Conservation (phyloP, 2,329 filamentous ascomycete genomes). For the Tolypocladium ovalisporum region DNA sequence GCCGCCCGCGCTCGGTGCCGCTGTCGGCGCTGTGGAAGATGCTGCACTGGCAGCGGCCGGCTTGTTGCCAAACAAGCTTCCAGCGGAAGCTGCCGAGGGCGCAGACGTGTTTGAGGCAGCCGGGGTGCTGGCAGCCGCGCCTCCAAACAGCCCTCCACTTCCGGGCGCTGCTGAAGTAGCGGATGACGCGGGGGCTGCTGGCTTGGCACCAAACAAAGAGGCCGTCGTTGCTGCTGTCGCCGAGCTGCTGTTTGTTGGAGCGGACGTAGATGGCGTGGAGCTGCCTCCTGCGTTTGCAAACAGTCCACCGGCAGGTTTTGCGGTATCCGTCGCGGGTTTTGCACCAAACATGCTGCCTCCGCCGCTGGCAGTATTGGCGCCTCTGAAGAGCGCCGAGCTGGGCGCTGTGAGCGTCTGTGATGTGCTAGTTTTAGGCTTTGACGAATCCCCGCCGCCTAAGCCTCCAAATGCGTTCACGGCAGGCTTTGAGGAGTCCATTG, state of each 20-base stretch:
- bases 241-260: constrained; percentile 13
- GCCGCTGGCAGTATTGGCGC: constrained; percentile 11
- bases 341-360: constrained; percentile 6
- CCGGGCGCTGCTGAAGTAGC: constrained; percentile 12
- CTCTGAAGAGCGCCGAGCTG: constrained; percentile 17
- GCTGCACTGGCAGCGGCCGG: constrained; percentile 17
- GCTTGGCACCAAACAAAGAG: constrained; percentile 30
- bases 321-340: constrained; percentile 12
- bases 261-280: constrained; percentile 10
- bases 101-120: constrained; percentile 9
- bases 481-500: constrained; percentile 23
- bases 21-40: constrained; percentile 14
- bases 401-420: constrained; percentile 9
- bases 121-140: constrained; percentile 14
- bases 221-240: constrained; percentile 9
- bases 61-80: constrained; percentile 22
- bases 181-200: constrained; percentile 15
- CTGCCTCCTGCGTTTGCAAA: constrained; percentile 12
- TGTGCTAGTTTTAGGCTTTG: not conserved
- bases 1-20: constrained; percentile 17
- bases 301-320: constrained; percentile 10
- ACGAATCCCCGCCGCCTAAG: not conserved
- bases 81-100: constrained; percentile 14
- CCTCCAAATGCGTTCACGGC: constrained; percentile 3
- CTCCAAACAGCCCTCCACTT: constrained; percentile 21